Evolutionary conservation across 192 early-diverging fungal genomes (phyloP).

Genomic region (Piromyces sp.): DNA sequence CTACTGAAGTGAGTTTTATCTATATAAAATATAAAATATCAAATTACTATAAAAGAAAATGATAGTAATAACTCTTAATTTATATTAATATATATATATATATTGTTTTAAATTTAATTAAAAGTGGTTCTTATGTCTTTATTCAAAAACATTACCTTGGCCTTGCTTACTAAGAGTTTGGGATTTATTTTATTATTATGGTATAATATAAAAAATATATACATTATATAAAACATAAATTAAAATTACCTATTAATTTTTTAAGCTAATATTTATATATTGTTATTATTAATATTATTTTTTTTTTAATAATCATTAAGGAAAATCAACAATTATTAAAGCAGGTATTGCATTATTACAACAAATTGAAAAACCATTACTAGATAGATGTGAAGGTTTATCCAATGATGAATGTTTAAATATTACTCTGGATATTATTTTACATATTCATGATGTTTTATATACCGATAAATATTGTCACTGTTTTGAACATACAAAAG

Average conservation of each 20-base stretch:
- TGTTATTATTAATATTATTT: no score
- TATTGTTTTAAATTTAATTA: no score
- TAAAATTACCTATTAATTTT: no score
- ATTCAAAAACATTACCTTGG: not conserved
- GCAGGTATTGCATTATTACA: not conserved
- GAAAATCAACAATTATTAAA: not conserved
- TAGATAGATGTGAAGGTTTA: not conserved
- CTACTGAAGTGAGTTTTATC: not conserved
- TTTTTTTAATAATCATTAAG: no score
- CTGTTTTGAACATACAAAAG: not conserved
- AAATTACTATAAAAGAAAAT: no score
- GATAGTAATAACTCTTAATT: no score
- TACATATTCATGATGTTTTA: not conserved
- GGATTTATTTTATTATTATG: not conserved
- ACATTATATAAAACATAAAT: no score
- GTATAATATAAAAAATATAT: no score
- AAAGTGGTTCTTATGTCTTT: not conserved
- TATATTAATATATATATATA: no score
- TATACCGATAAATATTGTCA: not conserved
- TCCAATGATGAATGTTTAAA: not conserved
- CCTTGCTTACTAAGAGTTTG: not conserved
- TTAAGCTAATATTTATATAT: no score
- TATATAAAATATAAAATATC: not conserved
- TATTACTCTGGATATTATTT: not conserved
- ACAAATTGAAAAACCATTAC: not conserved